Evolutionary conservation across 2,329 filamentous ascomycete species (phyloP).

Genomic region (Aspergillus calidoustus): DNA sequence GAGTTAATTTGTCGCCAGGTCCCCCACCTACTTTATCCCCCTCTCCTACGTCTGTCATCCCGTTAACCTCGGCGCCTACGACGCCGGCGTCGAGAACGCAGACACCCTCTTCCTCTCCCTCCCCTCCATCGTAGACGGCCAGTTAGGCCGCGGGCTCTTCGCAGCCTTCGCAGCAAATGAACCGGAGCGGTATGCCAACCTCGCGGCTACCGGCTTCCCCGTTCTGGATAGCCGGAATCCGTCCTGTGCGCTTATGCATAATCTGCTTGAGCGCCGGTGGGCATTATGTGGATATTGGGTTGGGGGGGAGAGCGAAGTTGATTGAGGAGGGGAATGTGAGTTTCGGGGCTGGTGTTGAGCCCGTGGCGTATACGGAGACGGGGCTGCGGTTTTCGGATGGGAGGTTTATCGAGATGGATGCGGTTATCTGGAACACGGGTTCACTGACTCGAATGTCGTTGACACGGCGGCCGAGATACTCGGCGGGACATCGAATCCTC

Average conservation of each 20-base stretch:
- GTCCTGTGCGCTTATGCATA: slow-evolving; percentile 31
- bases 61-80: slow-evolving; percentile 33
- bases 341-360: slow-evolving; percentile 37
- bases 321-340: slow-evolving; percentile 38
- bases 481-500: neutral
- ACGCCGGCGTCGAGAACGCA: slow-evolving; percentile 20
- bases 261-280: slow-evolving; percentile 47
- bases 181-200: slow-evolving; percentile 36
- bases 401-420: slow-evolving; percentile 40
- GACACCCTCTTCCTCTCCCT: slow-evolving; percentile 5
- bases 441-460: slow-evolving; percentile 38
- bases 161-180: neutral
- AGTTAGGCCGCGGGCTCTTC: neutral
- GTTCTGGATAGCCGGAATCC: slow-evolving; percentile 37
- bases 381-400: slow-evolving; percentile 43
- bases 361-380: slow-evolving; percentile 35
- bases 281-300: slow-evolving; percentile 49
- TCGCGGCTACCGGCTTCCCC: slow-evolving; percentile 43
- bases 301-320: slow-evolving; percentile 37
- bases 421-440: slow-evolving; percentile 50
- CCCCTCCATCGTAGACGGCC: slow-evolving; percentile 12
- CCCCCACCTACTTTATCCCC: slow-evolving; percentile 41
- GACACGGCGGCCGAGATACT: slow-evolving; percentile 30
- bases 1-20: too few relatives aligned
- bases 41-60: slow-evolving; percentile 29